Evolutionary conservation across 345 rosid genomes (phyloP).

Genomic region (Camelina neglecta): DNA sequence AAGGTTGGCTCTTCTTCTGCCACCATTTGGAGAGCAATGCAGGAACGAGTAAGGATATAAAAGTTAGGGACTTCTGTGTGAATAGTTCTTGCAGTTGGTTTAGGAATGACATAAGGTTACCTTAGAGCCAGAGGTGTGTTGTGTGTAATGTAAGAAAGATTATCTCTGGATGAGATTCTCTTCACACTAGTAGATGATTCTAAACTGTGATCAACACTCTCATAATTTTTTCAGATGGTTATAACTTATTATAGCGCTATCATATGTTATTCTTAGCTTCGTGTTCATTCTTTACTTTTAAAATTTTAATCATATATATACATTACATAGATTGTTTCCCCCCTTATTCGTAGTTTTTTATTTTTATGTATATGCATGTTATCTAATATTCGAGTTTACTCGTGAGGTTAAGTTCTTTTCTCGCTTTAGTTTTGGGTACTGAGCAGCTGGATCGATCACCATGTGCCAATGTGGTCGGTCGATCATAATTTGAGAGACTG

Average conservation of each 20-base stretch:
- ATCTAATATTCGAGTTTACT: too few relatives aligned
- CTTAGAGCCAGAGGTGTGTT: constrained; percentile 15
- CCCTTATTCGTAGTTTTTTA: too few relatives aligned
- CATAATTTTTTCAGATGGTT: not conserved
- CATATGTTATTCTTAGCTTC: too few relatives aligned
- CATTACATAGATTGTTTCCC: too few relatives aligned
- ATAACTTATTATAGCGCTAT: not conserved
- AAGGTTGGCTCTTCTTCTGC: constrained; percentile 88
- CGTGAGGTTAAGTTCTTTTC: too few relatives aligned
- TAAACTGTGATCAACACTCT: constrained; percentile 15
- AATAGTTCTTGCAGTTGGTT: constrained; percentile 32
- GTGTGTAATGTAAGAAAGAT: not conserved
- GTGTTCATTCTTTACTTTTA: too few relatives aligned
- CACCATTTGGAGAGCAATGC: constrained; percentile 72
- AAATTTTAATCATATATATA: too few relatives aligned
- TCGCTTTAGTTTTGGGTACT: too few relatives aligned
- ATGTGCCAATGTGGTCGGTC: not conserved
- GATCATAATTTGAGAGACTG: too few relatives aligned
- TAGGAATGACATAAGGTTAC: constrained; percentile 3
- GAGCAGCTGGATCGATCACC: not conserved
- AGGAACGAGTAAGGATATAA: constrained; percentile 47
- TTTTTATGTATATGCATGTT: too few relatives aligned
- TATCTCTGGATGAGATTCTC: not conserved
- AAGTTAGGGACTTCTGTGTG: constrained; percentile 24
- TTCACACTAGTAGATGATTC: not conserved